These are phyloP conservation scores for Pleurotus tuoliensis DNA, from an alignment of 768 basidiomycete species.

Conservation along the genomic window DNA sequence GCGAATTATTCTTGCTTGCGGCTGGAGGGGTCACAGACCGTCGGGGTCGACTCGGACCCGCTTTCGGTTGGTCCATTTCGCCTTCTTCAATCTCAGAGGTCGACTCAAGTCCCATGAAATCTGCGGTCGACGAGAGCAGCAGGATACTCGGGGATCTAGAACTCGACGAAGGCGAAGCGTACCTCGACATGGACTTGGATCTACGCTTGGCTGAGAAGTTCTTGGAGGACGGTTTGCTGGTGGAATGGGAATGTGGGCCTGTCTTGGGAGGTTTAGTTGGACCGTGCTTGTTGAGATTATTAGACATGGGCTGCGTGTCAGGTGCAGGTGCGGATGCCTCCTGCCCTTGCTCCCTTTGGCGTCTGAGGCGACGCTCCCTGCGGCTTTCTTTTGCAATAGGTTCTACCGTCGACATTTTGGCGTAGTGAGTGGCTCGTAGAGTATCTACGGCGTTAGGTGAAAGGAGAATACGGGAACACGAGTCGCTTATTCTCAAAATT, in stretches of 20 bases:
- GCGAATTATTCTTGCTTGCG: background rate
- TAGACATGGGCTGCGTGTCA: background rate
- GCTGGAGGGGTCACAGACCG: background rate
- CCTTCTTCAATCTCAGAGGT: background rate
- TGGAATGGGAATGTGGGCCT: too few species aligned
- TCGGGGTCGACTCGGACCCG: background rate
- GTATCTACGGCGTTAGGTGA: too few species aligned
- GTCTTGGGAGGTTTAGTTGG: too few species aligned
- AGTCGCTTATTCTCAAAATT: too few species aligned
- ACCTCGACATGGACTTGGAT: background rate
- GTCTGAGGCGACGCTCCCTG: conserved; percentile 2
- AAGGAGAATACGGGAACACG: too few species aligned
- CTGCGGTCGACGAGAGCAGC: background rate
- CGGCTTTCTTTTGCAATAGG: background rate
- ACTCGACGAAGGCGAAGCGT: background rate
- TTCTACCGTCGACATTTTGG: too few species aligned
- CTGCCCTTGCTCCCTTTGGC: background rate
- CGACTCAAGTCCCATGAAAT: too few species aligned
- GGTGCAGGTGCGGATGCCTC: background rate
- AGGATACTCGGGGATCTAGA: background rate
- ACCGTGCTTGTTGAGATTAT: background rate
- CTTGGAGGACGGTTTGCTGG: background rate
- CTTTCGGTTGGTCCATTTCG: background rate
- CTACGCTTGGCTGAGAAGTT: background rate
- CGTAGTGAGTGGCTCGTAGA: too few species aligned